Percentiles rank a stretch among this genome's conserved stretches.
These are phyloP conservation scores for Mycena haematopus DNA, from an alignment of 768 basidiomycete species.

Conservation along the genomic window DNA sequence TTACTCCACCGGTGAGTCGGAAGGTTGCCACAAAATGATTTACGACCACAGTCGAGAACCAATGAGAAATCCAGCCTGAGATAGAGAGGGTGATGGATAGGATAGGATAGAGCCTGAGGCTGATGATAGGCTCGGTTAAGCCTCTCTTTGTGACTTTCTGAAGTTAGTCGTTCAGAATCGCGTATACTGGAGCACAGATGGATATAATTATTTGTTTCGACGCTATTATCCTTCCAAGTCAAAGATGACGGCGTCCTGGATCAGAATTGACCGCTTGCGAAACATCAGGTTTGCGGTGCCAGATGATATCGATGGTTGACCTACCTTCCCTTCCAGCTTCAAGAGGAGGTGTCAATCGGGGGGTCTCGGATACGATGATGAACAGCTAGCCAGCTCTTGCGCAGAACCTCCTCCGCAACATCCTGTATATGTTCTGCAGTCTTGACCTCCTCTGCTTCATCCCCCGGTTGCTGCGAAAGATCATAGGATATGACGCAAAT, in stretches of 20 bases:
- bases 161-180: too few species aligned
- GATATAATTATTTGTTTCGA: background rate
- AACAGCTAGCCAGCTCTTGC: constrained; percentile 10
- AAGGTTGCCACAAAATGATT: too few species aligned
- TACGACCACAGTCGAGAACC: too few species aligned
- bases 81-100: too few species aligned
- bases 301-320: background rate
- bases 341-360: background rate
- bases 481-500: constrained; percentile 10
- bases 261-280: background rate
- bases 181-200: too few species aligned
- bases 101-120: too few species aligned
- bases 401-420: constrained; percentile 16
- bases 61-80: too few species aligned
- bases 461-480: constrained; percentile 7
- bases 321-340: background rate
- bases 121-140: too few species aligned
- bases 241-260: background rate
- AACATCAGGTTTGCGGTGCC: background rate
- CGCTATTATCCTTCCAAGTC: background rate
- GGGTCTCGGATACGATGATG: constrained; percentile 5
- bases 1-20: too few species aligned
- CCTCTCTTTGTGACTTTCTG: too few species aligned
- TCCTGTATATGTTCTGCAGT: constrained; percentile 23
- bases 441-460: constrained; percentile 12